Evolutionary conservation across 768 basidiomycete species (phyloP), one percentile per base, ranked within the genome.

Genomic region (Lactarius deliciosus): DNA sequence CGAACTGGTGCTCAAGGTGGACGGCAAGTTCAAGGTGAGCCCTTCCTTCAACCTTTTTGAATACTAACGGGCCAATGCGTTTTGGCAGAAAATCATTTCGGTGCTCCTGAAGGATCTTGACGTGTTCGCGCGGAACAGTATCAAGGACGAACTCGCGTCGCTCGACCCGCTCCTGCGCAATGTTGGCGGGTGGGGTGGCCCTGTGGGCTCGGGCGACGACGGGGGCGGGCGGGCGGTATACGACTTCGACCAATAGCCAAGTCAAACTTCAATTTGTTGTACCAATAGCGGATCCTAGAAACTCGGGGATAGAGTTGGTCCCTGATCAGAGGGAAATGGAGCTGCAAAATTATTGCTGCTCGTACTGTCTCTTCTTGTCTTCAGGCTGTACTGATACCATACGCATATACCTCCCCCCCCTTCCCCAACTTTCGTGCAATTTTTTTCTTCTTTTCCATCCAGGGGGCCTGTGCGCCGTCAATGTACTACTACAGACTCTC

Each of bases 21-120:
- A 96, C 74, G 80, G 81, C 38, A 91, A 91, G 76, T 83, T 96
- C 72, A 96, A 94, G 82, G 93, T 92, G 56, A 40, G 34, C 20
- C 54, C 38, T 8, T n/a, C 13, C 5, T 53, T 41, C 30, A 38
- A 38, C 38, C 15, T 50, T 45, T 63, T 54, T 53, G 32, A 22
- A 4, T 47, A 9, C 9, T 22, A 47, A n/a, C 45, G 45, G 30
- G 38, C 38, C 13, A 40, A 40, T 10, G 10, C n/a, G 47, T 15
- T 15, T 40, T 47, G 10, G 20, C 75, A 95, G 94, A 96, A 94
- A 88, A 86, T 95, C 69, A 90, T 88, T n/a, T 82, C 85, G 22
- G 79, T 77, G 50, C 78, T 96, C 11, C 77, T 94, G 64, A 94
- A 94, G 75, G 94, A 96, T 70, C 83, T 96, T 28, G 94, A 96